These are phyloP conservation scores for Solanum verrucosum DNA, from an alignment of 257 asterid genomes.

Conservation along the genomic window DNA sequence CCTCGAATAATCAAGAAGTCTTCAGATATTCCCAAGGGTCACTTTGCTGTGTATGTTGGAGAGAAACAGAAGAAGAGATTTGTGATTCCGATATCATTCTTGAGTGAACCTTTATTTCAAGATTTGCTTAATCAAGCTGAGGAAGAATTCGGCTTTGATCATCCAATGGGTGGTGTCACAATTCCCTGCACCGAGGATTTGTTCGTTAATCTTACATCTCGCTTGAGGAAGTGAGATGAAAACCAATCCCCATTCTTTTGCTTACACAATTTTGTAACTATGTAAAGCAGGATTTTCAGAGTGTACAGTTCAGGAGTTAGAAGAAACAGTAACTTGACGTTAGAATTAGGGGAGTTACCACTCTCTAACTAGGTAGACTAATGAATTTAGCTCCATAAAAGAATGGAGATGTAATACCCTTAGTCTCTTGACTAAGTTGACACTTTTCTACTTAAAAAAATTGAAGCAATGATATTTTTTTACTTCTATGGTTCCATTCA, in stretches of 20 bases:
- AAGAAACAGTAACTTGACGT: not conserved
- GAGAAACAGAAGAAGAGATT: slow-evolving; percentile 29
- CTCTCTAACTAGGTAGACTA: not conserved
- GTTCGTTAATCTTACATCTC: slow-evolving; percentile 28
- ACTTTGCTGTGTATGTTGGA: slow-evolving; percentile 42
- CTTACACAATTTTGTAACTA: not conserved
- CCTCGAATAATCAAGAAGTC: not conserved
- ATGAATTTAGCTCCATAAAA: not conserved
- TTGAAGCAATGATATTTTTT: not conserved
- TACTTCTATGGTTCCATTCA: not conserved
- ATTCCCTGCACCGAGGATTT: slow-evolving; percentile 42
- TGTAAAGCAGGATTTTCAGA: not conserved
- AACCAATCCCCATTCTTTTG: not conserved
- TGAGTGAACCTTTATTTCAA: not conserved
- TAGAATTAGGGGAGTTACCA: not conserved
- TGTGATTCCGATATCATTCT: slow-evolving; percentile 11
- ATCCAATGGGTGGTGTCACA: slow-evolving; percentile 7
- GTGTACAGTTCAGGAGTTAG: slow-evolving; percentile 3
- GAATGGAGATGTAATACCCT: not conserved
- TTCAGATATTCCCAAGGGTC: slow-evolving; percentile 36
- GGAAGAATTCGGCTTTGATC: not conserved
- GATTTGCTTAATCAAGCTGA: not conserved
- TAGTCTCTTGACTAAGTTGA: not conserved
- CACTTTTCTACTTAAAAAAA: not conserved
- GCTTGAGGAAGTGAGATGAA: not conserved